Evolutionary conservation across 2,329 filamentous ascomycete species (phyloP), one percentile per base, ranked within the genome.

Genomic region (Penicillium sp.): DNA sequence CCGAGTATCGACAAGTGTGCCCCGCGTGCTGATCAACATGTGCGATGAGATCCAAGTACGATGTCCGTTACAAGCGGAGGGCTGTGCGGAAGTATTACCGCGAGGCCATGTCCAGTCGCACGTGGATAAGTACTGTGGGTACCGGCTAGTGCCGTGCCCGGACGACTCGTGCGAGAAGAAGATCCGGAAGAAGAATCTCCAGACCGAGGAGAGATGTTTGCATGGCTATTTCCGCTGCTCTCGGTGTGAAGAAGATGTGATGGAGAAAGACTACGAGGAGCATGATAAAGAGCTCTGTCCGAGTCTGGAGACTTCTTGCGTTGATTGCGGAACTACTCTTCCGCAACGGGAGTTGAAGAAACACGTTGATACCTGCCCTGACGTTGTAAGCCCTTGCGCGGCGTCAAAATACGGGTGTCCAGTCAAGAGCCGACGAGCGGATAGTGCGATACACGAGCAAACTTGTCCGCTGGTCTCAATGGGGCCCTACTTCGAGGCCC

Each of bases 1-100:
- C 44, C 66, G 68, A 13, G 62, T 68, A 24, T 71, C 68, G 46
- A 67, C 65, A 44, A 74, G 69, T 44, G 79, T 81, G 28, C 81
- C 80, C 48, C 79, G 79, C 62, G 74, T 85, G 35, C 63, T 86
- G 54, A 74, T 77, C 61, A 82, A 81, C 52, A 84, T 86, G 75
- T 78, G 84, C 53, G 80, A 84, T 58, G 83, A 85, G 54, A 74
- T 86, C 35, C 66, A 77, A 16, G 83, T 85, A 50, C 79, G 76
- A 53, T 86, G 83, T 63, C 82, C 83, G 0, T 81, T 80, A 53
- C 67, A 64, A n/a, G 67, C 68, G 20, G 74, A 77, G 10, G 83
- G 83, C 5, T 86, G 83, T 68, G 63, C 68, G 36, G 76, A 79
- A 58, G 67, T 78, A 25, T 66, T 82, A 43, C 77, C 82, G 47